phyloP scores from a whole-genome alignment of 2,329 filamentous ascomycete species.

The Fusarium sp. region DNA sequence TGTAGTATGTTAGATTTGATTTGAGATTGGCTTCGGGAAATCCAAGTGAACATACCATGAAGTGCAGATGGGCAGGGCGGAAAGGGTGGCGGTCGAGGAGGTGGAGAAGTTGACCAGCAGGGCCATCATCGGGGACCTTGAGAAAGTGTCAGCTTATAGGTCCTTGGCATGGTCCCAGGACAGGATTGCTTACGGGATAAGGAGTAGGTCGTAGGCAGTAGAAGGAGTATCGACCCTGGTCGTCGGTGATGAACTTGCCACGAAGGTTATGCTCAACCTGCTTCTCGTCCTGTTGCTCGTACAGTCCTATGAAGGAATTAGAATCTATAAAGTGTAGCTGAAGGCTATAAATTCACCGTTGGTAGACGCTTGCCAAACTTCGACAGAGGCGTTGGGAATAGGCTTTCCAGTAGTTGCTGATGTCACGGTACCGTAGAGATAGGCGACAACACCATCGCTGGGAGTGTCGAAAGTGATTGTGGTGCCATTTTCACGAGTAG shows the following conservation, averaged over 20 bases:
- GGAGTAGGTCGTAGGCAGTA: conserved; percentile 71
- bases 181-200: conserved; percentile 56
- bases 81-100: conserved; percentile 67
- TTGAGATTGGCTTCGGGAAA: too few relatives aligned
- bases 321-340: accelerated
- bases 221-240: conserved; percentile 71
- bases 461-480: conserved; percentile 70
- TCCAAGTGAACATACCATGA: conserved; percentile 56
- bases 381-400: conserved; percentile 73
- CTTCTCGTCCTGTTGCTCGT: conserved; percentile 78
- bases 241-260: conserved; percentile 76
- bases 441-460: conserved; percentile 62
- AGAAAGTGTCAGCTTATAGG: not conserved
- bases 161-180: not conserved
- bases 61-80: conserved; percentile 70
- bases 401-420: conserved; percentile 71
- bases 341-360: conserved; percentile 61
- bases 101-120: conserved; percentile 62
- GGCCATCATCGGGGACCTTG: conserved; percentile 61
- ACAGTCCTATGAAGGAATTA: conserved; percentile 53
- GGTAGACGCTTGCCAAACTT: conserved; percentile 84
- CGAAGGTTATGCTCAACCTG: conserved; percentile 81
- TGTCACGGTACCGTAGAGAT: conserved; percentile 72
- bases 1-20: not conserved
- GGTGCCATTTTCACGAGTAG: conserved; percentile 74